Evolutionary conservation across 2,329 filamentous ascomycete genomes (phyloP), one percentile per base, ranked within the genome.

Genomic region (Lachnellula occidentalis): DNA sequence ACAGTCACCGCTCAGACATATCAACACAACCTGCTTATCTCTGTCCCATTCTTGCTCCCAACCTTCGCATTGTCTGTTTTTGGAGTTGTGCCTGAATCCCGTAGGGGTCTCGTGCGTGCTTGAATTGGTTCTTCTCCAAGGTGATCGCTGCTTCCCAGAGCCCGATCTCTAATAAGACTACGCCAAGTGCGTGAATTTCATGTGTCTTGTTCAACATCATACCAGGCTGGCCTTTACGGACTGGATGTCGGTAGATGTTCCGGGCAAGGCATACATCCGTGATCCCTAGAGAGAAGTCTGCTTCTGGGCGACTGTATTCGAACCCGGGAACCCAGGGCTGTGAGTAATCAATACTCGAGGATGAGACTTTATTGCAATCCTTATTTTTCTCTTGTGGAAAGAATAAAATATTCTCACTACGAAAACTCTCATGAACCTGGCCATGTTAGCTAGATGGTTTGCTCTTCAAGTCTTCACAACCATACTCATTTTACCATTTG

Each of bases 151-250:
- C 72, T 1, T 67, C 52, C 76, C 76, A 79, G 0, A 81, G 57
- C 0, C 77, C 78, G 24, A 82, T 72, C 61, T 82, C 78, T 0
- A 82, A 64, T 0, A 82, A 68, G 49, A 74, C 78, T 0, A 81
- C 76, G 0, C 79, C 78, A 0, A 82, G 70, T 51, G 77, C 79
- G 63, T 82, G 82, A 11, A 82, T 76, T 55, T 82, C 78, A 60
- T 82, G 78, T 50, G 78, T 73, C 74, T 81, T 80, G 2, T 58
- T 65, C 57, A 78, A 81, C 0, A 59, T 52, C 1, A 74, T 69
- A 24, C 71, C 63, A 0, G 70, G 67, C 2, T 59, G 56, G 0
- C 78, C 77, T 58, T 80, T 77, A 0, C 78, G 72, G 0, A 59
- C 55, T 0, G 78, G 76, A 57, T 82, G 78, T 1, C 74, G 72